Conservation (phyloP, 1,284 basidiomycete genomes). For the Austroboletus novae-zelandiae region DNA sequence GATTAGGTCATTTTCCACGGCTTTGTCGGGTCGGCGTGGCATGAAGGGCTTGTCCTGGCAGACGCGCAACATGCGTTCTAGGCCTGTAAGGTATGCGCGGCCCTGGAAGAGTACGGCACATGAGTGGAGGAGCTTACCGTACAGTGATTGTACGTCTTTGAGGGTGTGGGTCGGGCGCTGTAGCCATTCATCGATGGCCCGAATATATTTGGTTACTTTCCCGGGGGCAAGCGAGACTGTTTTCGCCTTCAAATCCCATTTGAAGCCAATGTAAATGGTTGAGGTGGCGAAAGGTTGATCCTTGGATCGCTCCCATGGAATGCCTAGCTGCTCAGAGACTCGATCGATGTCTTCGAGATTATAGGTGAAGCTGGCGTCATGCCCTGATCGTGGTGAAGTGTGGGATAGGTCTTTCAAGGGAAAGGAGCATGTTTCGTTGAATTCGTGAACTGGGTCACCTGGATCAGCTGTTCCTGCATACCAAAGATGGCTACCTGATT, state of each 20-base stretch:
- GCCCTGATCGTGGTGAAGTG: neutral
- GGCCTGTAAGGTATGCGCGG: neutral
- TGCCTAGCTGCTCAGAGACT: neutral
- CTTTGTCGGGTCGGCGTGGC: neutral
- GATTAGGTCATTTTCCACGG: neutral
- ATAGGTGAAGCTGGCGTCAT: neutral
- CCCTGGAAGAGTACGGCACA: neutral
- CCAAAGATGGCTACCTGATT: neutral
- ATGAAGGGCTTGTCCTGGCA: neutral
- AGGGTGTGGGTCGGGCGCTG: neutral
- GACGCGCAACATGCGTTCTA: slow-evolving; percentile 3
- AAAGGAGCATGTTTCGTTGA: neutral
- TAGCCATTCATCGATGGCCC: neutral
- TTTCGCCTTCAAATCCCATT: neutral
- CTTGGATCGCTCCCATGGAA: slow-evolving; percentile 11
- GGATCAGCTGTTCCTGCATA: neutral
- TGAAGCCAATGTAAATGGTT: slow-evolving; percentile 1
- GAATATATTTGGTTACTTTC: neutral
- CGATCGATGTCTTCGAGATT: neutral
- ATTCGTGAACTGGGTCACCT: neutral
- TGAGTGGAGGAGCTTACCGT: slow-evolving; percentile 11
- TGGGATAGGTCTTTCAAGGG: neutral
- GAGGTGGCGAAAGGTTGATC: slow-evolving; percentile 6
- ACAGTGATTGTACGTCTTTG: slow-evolving; percentile 3
- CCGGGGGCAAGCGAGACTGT: neutral